These are phyloP conservation scores for Climacium dendroides DNA, from an alignment of 225 moss, liverwort and hornwort genomes.

Conservation along the genomic window DNA sequence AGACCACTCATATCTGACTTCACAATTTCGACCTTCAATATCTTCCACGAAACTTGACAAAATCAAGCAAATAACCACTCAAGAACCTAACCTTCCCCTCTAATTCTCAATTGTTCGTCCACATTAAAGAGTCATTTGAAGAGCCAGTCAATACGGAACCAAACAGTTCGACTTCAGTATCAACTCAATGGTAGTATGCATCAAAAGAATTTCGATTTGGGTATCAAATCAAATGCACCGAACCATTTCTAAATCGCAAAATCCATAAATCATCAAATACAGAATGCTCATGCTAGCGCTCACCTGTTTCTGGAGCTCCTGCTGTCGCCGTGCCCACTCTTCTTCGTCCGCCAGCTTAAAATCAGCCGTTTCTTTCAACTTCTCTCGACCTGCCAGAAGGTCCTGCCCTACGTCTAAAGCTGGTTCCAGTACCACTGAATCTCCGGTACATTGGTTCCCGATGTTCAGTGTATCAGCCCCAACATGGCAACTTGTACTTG, in stretches of 20 bases:
- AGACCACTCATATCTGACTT: background rate
- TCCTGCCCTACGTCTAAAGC: slow-evolving; percentile 4
- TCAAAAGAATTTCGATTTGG: background rate
- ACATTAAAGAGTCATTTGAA: background rate
- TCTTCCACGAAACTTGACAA: background rate
- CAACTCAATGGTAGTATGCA: background rate
- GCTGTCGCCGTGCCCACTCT: slow-evolving; percentile 77
- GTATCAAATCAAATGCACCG: background rate
- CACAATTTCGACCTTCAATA: background rate
- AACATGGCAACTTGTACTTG: slow-evolving; percentile 33
- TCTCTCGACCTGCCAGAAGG: slow-evolving; percentile 42
- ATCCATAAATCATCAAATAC: background rate
- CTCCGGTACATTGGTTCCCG: background rate
- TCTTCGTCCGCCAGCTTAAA: slow-evolving; percentile 67
- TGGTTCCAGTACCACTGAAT: background rate
- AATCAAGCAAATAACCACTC: background rate
- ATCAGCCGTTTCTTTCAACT: slow-evolving; percentile 56
- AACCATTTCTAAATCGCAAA: background rate
- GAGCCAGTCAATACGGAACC: background rate
- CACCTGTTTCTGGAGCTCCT: slow-evolving; percentile 85
- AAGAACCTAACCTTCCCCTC: background rate
- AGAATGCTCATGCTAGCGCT: background rate
- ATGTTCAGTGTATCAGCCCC: background rate
- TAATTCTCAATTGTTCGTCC: background rate
- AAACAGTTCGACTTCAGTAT: background rate